phyloP scores from a whole-genome alignment of 2,329 filamentous ascomycete genomes.

The Ceratocystis eucalypticola region DNA sequence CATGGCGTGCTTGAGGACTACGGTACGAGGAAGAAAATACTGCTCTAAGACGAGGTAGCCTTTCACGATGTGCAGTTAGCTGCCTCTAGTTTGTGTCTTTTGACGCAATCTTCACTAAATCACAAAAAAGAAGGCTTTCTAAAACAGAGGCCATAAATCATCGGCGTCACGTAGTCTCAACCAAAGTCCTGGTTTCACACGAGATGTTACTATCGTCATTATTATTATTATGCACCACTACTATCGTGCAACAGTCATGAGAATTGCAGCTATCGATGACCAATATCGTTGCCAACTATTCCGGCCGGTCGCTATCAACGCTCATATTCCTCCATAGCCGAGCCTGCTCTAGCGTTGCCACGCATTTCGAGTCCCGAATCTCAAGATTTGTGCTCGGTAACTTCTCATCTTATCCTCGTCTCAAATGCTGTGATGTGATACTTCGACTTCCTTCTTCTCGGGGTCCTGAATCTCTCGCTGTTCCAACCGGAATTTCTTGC shows the following conservation, averaged over 20 bases:
- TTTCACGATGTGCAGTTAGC: too few species aligned
- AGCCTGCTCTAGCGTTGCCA: background rate
- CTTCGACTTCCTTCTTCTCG: slow-evolving; percentile 30
- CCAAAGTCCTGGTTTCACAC: background rate
- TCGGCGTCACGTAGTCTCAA: background rate
- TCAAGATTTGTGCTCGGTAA: background rate
- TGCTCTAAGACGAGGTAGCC: too few species aligned
- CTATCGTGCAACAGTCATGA: background rate
- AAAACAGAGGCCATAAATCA: too few species aligned
- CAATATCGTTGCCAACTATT: background rate
- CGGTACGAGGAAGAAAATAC: too few species aligned
- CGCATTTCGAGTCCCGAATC: background rate
- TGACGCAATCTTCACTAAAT: too few species aligned
- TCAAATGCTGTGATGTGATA: slow-evolving; percentile 6
- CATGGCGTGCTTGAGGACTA: too few species aligned
- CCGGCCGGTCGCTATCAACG: background rate
- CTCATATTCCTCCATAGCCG: background rate
- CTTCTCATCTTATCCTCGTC: background rate
- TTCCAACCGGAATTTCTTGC: slow-evolving; percentile 28
- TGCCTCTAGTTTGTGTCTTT: too few species aligned
- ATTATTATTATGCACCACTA: background rate
- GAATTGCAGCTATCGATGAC: background rate
- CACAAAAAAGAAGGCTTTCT: too few species aligned
- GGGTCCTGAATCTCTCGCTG: slow-evolving; percentile 49
- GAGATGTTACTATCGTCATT: background rate